Percentiles rank a stretch among this genome's conserved stretches.
Evolutionary conservation across 768 basidiomycete genomes (phyloP).

Genomic region (Pulveroboletus sp.): DNA sequence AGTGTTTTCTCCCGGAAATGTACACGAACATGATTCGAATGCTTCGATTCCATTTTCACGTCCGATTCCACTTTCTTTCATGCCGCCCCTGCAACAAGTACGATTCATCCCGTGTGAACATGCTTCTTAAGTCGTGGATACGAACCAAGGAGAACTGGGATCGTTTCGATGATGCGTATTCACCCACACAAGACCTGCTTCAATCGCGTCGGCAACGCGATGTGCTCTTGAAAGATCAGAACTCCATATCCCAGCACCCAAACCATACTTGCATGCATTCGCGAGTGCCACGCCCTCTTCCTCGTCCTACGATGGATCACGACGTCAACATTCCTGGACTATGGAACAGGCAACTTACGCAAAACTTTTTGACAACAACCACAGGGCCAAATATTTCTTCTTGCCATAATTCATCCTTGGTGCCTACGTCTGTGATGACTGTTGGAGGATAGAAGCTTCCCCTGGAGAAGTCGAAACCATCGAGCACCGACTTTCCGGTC

Average conservation of each 20-base stretch:
- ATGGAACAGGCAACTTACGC: slow-evolving; percentile 36
- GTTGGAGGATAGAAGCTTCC: slow-evolving; percentile 85
- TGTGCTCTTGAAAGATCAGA: slow-evolving; percentile 71
- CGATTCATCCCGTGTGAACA: slow-evolving; percentile 4
- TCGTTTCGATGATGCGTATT: slow-evolving; percentile 91
- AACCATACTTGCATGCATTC: slow-evolving; percentile 75
- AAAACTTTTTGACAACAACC: slow-evolving; percentile 61
- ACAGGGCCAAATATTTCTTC: slow-evolving; percentile 89
- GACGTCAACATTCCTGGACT: background rate
- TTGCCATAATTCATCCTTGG: slow-evolving; percentile 66
- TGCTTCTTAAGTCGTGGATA: background rate
- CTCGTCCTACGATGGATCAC: slow-evolving; percentile 44
- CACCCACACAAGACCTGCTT: slow-evolving; percentile 82
- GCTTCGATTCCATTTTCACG: slow-evolving; percentile 86
- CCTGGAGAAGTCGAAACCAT: slow-evolving; percentile 65
- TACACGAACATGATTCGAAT: slow-evolving; percentile 64
- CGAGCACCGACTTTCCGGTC: slow-evolving; percentile 58
- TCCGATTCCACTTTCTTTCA: slow-evolving; percentile 88
- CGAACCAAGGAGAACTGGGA: slow-evolving; percentile 82
- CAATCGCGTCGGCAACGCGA: slow-evolving; percentile 63
- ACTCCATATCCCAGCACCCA: slow-evolving; percentile 84
- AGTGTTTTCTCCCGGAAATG: background rate
- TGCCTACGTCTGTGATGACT: slow-evolving; percentile 56
- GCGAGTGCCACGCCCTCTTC: slow-evolving; percentile 65
- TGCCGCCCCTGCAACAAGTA: slow-evolving; percentile 65